Evolutionary conservation across 129 eudicot genomes (phyloP).

Genomic region (Logfia minima): DNA sequence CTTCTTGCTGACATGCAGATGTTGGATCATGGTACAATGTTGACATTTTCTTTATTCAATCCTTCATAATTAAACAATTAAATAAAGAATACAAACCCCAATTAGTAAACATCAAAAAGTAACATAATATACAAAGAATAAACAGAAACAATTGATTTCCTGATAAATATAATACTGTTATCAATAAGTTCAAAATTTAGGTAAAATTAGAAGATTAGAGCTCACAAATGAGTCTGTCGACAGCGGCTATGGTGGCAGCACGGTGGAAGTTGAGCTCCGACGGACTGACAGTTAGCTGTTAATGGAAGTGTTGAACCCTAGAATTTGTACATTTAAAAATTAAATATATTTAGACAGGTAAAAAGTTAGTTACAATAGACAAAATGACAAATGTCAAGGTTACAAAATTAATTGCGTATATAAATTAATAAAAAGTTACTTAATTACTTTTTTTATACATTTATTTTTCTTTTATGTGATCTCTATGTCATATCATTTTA

Average conservation of each 20-base stretch:
- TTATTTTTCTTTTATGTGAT: no score
- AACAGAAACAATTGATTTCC: neutral
- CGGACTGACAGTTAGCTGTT: neutral
- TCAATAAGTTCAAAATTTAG: neutral
- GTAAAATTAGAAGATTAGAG: conserved; percentile 12
- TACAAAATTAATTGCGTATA: no score
- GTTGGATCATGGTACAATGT: conserved; percentile 25
- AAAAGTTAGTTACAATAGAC: no score
- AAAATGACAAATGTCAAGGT: no score
- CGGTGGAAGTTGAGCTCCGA: neutral
- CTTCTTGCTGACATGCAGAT: conserved; percentile 29
- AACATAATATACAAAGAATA: neutral
- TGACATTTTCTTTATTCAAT: conserved; percentile 15
- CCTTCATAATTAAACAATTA: conserved; percentile 18
- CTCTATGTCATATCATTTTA: no score
- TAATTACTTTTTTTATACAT: no score
- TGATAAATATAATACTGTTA: neutral
- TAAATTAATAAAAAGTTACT: no score
- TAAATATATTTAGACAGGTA: neutral
- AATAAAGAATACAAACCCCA: neutral
- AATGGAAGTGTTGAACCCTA: neutral
- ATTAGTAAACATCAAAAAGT: conserved; percentile 8
- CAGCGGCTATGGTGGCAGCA: neutral
- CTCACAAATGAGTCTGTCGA: conserved; percentile 23
- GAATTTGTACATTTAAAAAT: neutral